phyloP scores from a whole-genome alignment of 225 moss, liverwort and hornwort species.

The Bryoerythrophyllum caledonicum region DNA sequence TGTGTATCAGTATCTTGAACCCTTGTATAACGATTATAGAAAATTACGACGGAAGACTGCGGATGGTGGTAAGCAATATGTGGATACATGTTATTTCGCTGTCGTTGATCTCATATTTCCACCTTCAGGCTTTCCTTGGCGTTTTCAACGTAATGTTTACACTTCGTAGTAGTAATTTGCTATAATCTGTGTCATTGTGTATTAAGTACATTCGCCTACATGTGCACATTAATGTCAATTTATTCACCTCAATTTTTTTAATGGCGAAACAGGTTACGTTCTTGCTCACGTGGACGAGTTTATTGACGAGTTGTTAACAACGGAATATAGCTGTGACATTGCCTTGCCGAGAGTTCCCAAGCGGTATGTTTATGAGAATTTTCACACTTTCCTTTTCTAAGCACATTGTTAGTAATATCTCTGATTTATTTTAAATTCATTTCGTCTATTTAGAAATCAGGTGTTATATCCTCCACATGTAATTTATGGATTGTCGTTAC shows the following conservation, averaged over 20 bases:
- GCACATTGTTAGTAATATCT: background rate
- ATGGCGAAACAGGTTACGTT: conserved; percentile 55
- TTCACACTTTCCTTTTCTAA: background rate
- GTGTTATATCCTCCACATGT: background rate
- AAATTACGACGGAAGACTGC: conserved; percentile 75
- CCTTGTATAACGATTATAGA: conserved; percentile 97
- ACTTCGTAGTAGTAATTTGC: background rate
- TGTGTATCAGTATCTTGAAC: conserved; percentile 98
- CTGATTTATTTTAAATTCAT: background rate
- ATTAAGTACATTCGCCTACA: background rate
- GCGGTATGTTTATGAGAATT: conserved; percentile 50
- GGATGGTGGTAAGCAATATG: conserved; percentile 72
- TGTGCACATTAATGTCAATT: background rate
- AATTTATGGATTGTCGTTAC: conserved; percentile 23
- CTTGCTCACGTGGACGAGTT: conserved; percentile 92
- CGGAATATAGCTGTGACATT: conserved; percentile 97
- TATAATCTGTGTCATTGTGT: background rate
- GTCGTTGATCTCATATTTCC: background rate
- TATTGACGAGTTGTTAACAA: conserved; percentile 89
- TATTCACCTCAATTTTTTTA: conserved; percentile 8
- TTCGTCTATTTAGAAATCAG: conserved; percentile 5
- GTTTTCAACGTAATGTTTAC: background rate
- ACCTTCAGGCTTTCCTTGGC: background rate
- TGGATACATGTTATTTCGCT: background rate
- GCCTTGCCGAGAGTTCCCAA: conserved; percentile 97